Conservation (phyloP, 139 green algal genomes). For the Tetraselmis striata region DNA sequence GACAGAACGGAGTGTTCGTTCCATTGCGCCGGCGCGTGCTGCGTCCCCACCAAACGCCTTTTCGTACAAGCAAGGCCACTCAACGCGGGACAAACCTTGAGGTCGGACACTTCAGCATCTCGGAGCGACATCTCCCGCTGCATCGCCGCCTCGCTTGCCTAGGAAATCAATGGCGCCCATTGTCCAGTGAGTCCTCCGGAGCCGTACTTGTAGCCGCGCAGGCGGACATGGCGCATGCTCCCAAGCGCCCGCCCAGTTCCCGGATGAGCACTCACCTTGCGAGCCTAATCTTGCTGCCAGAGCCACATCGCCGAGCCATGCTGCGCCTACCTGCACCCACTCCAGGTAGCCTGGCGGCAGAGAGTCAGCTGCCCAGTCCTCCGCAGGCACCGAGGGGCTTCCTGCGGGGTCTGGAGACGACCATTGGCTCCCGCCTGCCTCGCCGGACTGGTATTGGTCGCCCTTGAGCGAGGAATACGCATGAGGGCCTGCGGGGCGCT, state of each 20-base stretch:
- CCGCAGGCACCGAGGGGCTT: neutral
- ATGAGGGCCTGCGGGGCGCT: neutral
- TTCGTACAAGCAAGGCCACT: neutral
- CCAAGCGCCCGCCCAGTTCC: no score
- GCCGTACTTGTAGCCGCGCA: neutral
- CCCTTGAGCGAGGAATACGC: no score
- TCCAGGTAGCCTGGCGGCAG: neutral
- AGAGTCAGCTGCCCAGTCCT: neutral
- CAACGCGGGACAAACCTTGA: neutral
- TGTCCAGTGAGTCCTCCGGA: neutral
- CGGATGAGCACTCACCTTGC: neutral
- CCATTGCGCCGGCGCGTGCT: neutral
- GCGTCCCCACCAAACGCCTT: neutral
- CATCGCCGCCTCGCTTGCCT: neutral
- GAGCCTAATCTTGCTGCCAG: neutral
- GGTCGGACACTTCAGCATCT: neutral
- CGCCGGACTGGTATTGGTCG: neutral
- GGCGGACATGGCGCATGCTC: neutral
- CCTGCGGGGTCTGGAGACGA: neutral
- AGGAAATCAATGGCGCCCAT: neutral
- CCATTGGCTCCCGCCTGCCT: no score
- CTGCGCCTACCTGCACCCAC: neutral
- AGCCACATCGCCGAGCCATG: neutral
- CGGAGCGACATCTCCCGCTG: no score
- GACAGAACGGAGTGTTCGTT: no score